Evolutionary conservation across 106 monocot genomes (phyloP), one percentile per base, ranked within the genome.

Genomic region (Agapanthus africanus): DNA sequence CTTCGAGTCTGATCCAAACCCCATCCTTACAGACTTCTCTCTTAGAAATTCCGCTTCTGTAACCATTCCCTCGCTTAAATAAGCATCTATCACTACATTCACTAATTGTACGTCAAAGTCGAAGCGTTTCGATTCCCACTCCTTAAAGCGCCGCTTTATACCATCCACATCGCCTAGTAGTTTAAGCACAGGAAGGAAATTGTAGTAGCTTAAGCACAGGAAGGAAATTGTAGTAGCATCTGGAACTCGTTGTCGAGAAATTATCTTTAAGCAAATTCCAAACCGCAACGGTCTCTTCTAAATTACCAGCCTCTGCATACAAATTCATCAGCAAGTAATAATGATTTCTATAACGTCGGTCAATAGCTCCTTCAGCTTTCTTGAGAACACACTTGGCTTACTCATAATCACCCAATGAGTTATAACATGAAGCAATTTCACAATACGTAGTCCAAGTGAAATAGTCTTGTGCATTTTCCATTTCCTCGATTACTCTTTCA

Each of bases 241-340:
- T 69, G 38, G 39, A 59, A 25, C 63, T 28, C 26, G 65, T 74
- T 39, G 26, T 46, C 63, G 14, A 42, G 14, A 42, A 14, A 42
- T 42, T 7, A 42, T 14, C 14, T 42, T 79, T 79, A 40, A 84
- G 70, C 25, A 66, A 60, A 11, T 59, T 73, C 80, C 79, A 84
- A 1, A 84, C 73, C 44, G 73, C 73, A 16, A 66, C 69, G 54
- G 76, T 76, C 30, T 80, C 84, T 21, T 6, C 4, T 49, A 73
- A 16, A 50, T 79, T 74, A 36, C 84, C 76, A 19, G 69, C 30
- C 9, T 66, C 65, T 16, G 80, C 76, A 77, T 73, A 70, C 11
- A 80, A 73, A 35, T 49, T 84, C 36, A 84, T 74, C 31, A 84
- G 84, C n/a, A 68, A 72, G 47, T 71, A 79, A 39, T 73, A 80